phyloP scores from a whole-genome alignment of 2,329 filamentous ascomycete species.

The Botrytis deweyae region DNA sequence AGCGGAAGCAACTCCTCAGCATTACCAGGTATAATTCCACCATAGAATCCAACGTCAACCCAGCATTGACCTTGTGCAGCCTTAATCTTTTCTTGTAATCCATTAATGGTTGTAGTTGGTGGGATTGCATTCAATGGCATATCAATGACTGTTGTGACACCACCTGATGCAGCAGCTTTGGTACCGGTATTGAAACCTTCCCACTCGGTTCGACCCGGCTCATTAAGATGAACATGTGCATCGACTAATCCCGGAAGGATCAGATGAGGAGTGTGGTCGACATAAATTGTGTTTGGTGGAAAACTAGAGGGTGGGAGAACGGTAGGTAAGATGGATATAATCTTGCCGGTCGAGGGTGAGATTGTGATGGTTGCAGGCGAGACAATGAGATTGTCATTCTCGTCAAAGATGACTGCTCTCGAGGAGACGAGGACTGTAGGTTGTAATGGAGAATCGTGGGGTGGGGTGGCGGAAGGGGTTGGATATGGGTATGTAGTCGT shows the following conservation, averaged over 20 bases:
- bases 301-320: slow-evolving; percentile 77
- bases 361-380: slow-evolving; percentile 82
- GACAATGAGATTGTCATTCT: slow-evolving; percentile 59
- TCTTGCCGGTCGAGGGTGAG: slow-evolving; percentile 78
- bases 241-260: slow-evolving; percentile 91
- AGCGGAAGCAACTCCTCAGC: slow-evolving; percentile 73
- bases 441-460: slow-evolving; percentile 40
- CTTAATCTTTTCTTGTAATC: slow-evolving; percentile 79
- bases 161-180: slow-evolving; percentile 87
- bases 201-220: slow-evolving; percentile 96
- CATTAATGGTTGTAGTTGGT: slow-evolving; percentile 84
- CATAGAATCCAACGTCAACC: slow-evolving; percentile 99
- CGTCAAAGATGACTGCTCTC: slow-evolving; percentile 74
- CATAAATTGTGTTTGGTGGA: slow-evolving; percentile 69
- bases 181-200: slow-evolving; percentile 97
- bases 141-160: slow-evolving; percentile 94
- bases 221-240: slow-evolving; percentile 95
- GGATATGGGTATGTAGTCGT: slow-evolving; percentile 32
- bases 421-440: slow-evolving; percentile 81
- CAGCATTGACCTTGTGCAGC: slow-evolving; percentile 88
- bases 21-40: slow-evolving; percentile 91
- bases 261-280: slow-evolving; percentile 80
- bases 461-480: slow-evolving; percentile 37
- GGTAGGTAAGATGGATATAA: slow-evolving; percentile 69
- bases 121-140: slow-evolving; percentile 98